Conservation (phyloP, 2,329 filamentous ascomycete genomes). For the Fusarium udum region DNA sequence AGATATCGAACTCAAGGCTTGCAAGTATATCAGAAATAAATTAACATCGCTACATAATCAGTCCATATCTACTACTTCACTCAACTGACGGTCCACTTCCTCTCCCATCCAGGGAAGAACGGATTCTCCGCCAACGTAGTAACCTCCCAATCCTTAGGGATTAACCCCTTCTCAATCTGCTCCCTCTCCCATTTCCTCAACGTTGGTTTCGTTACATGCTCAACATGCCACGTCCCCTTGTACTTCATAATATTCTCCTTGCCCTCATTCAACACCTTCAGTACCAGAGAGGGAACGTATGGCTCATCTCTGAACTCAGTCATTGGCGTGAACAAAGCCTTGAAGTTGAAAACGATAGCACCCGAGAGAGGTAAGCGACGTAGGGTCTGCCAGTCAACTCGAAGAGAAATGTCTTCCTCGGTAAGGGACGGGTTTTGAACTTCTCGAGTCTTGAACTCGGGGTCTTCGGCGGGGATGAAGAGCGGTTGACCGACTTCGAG, state of each 20-base stretch:
- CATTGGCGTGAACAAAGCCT: constrained; percentile 82
- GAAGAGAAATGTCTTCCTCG: constrained; percentile 70
- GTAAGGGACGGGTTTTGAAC: constrained; percentile 66
- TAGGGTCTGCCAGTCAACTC: constrained; percentile 90
- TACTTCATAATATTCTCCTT: constrained; percentile 79
- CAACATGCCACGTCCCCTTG: constrained; percentile 83
- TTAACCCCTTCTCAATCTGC: constrained; percentile 70
- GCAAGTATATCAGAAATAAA: neutral
- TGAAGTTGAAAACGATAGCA: constrained; percentile 87
- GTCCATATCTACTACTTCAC: accelerated
- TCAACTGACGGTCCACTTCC: constrained; percentile 36
- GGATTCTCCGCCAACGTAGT: constrained; percentile 78
- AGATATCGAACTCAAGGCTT: accelerated
- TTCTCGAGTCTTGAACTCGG: constrained; percentile 68
- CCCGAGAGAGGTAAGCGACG: constrained; percentile 80
- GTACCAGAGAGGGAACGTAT: constrained; percentile 73
- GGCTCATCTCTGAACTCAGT: constrained; percentile 75
- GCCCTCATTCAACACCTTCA: constrained; percentile 68
- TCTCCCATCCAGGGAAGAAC: constrained; percentile 77
- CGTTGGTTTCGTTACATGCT: constrained; percentile 74
- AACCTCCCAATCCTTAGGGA: constrained; percentile 71
- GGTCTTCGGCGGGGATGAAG: constrained; percentile 76
- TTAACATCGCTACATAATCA: neutral
- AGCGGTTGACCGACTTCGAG: constrained; percentile 79
- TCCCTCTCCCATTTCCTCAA: constrained; percentile 71